Base-by-base conservation (phyloP, 768 basidiomycete genomes). In the Leccinum barrowsii region DNA sequence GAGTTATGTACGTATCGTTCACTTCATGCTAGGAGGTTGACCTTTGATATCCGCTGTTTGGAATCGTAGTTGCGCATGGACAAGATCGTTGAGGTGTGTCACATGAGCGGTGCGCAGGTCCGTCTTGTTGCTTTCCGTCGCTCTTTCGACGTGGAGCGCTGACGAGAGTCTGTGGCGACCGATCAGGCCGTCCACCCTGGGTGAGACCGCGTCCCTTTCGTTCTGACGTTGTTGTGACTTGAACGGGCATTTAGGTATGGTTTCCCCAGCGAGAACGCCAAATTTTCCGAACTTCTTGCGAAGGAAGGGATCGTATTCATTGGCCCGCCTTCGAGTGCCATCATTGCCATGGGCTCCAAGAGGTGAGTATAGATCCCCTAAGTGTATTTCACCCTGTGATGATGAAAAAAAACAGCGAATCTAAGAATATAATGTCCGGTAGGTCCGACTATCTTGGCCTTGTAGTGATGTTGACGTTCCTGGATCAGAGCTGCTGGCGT, bases 341-440 rank as follows among this genome's bases (percentile, higher is more conserved):
- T 98, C 61, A 75, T 89, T 13, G 90, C 88, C 66, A 98, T 97
- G 95, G 95, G 94, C 2, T 94, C 92, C 0, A 97, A 98, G 79
- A 92, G 93, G 90, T 91, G 30, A 5, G 75, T 62, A 17, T 50
- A 35, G 5, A 17, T 47, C 32, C 8, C 21, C 42, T 50, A 15
- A 15, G 19, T 24, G 2, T 30, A 17, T 7, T 26, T 8, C 42
- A 50, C 4, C 19, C n/a, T 48, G 28, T 47, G 32, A 24, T 54
- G 30, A 58, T 28, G 50, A 40, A 10, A 21, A 30, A 51, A 51
- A 12, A n/a, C 57, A 90, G 92, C 57, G 93, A 95, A 78, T 94
- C 92, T 40, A 98, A 98, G 77, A 94, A 91, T 59, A 96, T 96
- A 67, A 95, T 96, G 94, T 81, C 82, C 17, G 79, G 89, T 90